Base-by-base conservation (phyloP, 768 basidiomycete species). In the Lentinus brumalis region DNA sequence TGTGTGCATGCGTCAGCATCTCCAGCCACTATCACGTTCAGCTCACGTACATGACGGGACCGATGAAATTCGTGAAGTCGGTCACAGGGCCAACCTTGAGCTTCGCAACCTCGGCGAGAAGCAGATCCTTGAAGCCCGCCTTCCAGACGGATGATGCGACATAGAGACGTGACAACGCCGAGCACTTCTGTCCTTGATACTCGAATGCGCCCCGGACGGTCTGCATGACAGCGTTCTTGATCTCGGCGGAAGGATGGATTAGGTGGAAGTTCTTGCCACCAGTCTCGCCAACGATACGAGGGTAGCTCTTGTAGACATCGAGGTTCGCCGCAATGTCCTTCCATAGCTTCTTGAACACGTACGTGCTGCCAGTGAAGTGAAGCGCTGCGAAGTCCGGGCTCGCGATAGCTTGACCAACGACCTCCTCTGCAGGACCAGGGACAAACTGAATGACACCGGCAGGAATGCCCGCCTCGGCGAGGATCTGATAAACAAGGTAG, bases 251-350 rank as follows among this genome's bases (percentile, higher is more conserved):
- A 56, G 83, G 79, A 75, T 98, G 97, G 51, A 98, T 79, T 49
- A 99, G 65, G 76, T 98, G 97, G 82, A 96, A 98, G 81, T 99
- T 99, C 83, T 98, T 99, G 59, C 97, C 96, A 74, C 80, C 94
- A 8, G 96, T 98, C 82, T 98, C 96, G 30, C 97, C 97, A 7
- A 99, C 96, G 64, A 99, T 91, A 70, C 96, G 83, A 0, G 97
- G 97, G 77, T 97, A 98, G 12, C 86, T 80, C 68, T 78, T 85
- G 81, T 98, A 98, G 50, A 79, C 83, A 71, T 98, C 93, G 50
- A 98, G 67, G 77, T 98, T 97, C 67, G 76, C 70, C 4, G 90
- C 91, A 69, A 98, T 96, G 71, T 96, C 88, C 77, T 94, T 96
- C 97, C 97, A 99, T 35, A 98, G 84, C 71, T 89, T 86, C 78